Conservation (phyloP, 2,329 filamentous ascomycete species). For the Pseudogymnoascus sp. region DNA sequence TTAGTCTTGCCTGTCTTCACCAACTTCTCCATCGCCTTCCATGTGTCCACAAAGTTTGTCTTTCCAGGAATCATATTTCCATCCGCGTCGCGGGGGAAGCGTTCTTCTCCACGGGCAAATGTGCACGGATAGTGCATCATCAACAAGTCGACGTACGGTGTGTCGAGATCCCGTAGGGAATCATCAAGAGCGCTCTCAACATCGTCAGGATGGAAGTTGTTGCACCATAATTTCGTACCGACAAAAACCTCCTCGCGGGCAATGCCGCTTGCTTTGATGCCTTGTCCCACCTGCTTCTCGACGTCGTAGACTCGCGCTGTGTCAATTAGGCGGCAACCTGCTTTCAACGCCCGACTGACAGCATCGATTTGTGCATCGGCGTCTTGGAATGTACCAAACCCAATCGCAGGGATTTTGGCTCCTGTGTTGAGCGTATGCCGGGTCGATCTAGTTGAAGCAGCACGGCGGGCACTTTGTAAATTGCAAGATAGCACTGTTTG, state of each 20-base stretch:
- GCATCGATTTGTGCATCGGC: constrained; percentile 23
- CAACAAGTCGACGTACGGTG: constrained; percentile 20
- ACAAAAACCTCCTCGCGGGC: constrained; percentile 26
- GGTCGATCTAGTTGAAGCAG: constrained; percentile 5
- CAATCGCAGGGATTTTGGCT: constrained; percentile 24
- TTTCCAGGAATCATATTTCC: constrained; percentile 18
- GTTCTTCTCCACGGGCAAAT: constrained; percentile 6
- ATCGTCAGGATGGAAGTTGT: constrained; percentile 25
- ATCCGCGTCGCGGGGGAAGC: constrained; percentile 16
- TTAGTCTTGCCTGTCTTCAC: constrained; percentile 20
- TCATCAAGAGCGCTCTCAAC: constrained; percentile 26
- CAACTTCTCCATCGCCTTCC: constrained; percentile 28
- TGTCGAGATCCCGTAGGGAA: constrained; percentile 26
- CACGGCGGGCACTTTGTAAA: not conserved
- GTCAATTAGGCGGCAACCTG: constrained; percentile 31
- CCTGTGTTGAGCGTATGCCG: constrained; percentile 20
- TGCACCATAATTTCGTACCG: constrained; percentile 30
- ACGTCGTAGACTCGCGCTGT: constrained; percentile 18
- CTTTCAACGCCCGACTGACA: constrained; percentile 15
- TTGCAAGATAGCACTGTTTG: not conserved
- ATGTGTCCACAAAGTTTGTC: constrained; percentile 23
- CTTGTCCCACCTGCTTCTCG: constrained; percentile 14
- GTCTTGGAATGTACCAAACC: constrained; percentile 27
- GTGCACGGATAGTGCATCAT: constrained; percentile 47
- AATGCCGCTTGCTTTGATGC: constrained; percentile 19